A percentile compares a stretch with the other conserved stretches of the same genome.
Conservation (phyloP, 1,284 basidiomycete genomes). For the Ustilago trichophora region DNA sequence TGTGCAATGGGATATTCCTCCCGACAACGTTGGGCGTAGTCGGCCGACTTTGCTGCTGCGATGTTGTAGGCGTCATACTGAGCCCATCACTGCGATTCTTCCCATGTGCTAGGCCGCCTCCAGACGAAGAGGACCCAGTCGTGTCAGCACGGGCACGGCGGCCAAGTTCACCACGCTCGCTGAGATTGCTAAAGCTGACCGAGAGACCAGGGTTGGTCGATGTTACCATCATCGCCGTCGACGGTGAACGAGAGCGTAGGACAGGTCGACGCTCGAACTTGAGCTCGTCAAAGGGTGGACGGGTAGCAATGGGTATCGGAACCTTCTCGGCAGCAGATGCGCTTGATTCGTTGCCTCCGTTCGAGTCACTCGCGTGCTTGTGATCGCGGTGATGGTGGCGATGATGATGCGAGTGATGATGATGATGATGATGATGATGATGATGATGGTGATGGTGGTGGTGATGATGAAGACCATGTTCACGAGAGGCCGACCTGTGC, state of each 20-base stretch:
- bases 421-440: conserved; percentile 15
- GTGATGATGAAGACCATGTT: conserved; percentile 11
- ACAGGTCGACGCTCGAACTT: conserved; percentile 56
- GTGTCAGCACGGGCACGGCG: conserved; percentile 37
- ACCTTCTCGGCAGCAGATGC: not conserved
- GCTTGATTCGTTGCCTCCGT: not conserved
- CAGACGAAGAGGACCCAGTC: conserved; percentile 14
- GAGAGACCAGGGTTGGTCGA: conserved; percentile 23
- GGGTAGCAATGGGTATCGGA: conserved; percentile 11
- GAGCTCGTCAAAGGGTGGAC: conserved; percentile 26
- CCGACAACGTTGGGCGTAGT: conserved; percentile 20
- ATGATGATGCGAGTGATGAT: conserved; percentile 23
- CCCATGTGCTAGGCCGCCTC: not conserved
- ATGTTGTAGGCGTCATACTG: conserved; percentile 31
- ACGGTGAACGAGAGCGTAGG: conserved; percentile 52
- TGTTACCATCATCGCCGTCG: conserved; percentile 13
- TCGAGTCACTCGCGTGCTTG: conserved; percentile 5
- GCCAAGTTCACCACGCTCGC: conserved; percentile 14
- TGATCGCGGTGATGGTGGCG: conserved; percentile 16
- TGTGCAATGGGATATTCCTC: conserved; percentile 16
- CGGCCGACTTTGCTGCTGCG: conserved; percentile 26
- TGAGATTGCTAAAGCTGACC: conserved; percentile 41
- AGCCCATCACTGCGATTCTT: conserved; percentile 16
- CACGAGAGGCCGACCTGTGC: not conserved
- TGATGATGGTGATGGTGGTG: conserved; percentile 27